Percentiles rank a stretch among this genome's conserved stretches.
phyloP scores from a whole-genome alignment of 2,329 filamentous ascomycete species.

The Exophiala bonariae region DNA sequence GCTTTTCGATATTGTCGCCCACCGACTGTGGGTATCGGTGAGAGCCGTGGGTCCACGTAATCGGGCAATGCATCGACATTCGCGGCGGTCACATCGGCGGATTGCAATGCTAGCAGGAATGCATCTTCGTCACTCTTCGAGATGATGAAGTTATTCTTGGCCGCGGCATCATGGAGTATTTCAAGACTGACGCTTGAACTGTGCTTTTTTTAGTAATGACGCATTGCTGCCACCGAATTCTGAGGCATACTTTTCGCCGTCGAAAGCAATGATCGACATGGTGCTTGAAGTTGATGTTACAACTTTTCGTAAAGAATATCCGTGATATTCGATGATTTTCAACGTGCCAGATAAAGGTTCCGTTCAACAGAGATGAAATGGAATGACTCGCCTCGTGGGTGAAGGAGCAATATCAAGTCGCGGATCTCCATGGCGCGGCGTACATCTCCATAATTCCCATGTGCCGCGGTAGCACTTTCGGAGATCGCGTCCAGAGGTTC shows the following conservation, averaged over 20 bases:
- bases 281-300: too few species aligned
- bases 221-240: too few species aligned
- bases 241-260: constrained; percentile 22
- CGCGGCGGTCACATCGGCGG: constrained; percentile 28
- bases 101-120: constrained; percentile 32
- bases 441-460: constrained; percentile 12
- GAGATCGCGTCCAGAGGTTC: too few species aligned
- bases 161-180: constrained; percentile 25
- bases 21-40: constrained; percentile 27
- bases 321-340: too few species aligned
- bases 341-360: too few species aligned
- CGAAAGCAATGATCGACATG: constrained; percentile 28
- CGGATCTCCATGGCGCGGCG: constrained; percentile 12
- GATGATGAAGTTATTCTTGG: constrained; percentile 22
- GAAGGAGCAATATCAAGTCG: not conserved
- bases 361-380: too few species aligned
- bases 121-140: constrained; percentile 23
- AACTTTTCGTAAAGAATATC: too few species aligned
- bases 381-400: too few species aligned
- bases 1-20: constrained; percentile 27
- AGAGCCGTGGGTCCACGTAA: constrained; percentile 37
- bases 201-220: not conserved
- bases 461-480: too few species aligned
- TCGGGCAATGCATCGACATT: constrained; percentile 36
- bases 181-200: constrained; percentile 25